phyloP scores from a whole-genome alignment of 768 basidiomycete genomes.

The Lactarius sp. region DNA sequence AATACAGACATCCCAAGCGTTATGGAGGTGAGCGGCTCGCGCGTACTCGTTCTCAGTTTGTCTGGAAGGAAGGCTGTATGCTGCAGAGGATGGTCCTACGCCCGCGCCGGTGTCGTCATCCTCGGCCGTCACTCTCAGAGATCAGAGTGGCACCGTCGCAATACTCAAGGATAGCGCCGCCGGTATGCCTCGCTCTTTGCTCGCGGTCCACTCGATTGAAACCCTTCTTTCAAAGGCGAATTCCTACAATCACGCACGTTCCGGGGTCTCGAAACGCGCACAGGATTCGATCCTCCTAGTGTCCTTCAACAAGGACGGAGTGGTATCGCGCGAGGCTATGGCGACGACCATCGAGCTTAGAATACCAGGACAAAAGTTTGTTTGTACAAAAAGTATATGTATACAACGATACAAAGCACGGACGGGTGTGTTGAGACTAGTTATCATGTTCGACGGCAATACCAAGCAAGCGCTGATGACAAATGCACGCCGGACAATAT shows the following conservation, averaged over 20 bases:
- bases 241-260: constrained; percentile 74
- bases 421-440: background rate
- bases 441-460: too few species aligned
- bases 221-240: constrained; percentile 40
- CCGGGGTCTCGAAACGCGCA: constrained; percentile 71
- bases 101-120: constrained; percentile 28
- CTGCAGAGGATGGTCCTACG: constrained; percentile 19
- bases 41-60: background rate
- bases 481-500: too few species aligned
- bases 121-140: constrained; percentile 53
- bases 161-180: constrained; percentile 63
- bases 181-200: constrained; percentile 39
- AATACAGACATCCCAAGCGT: constrained; percentile 70
- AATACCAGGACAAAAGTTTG: background rate
- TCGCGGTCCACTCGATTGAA: constrained; percentile 7
- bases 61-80: background rate
- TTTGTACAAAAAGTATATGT: background rate
- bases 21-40: constrained; percentile 42
- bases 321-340: constrained; percentile 87
- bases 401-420: background rate
- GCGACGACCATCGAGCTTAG: constrained; percentile 39
- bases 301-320: constrained; percentile 83
- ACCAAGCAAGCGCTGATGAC: too few species aligned
- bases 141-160: constrained; percentile 55
- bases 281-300: constrained; percentile 76